Evolutionary conservation across 306 rosid species (phyloP), one percentile per base, ranked within the genome.

Genomic region (Cucurbita moschata): DNA sequence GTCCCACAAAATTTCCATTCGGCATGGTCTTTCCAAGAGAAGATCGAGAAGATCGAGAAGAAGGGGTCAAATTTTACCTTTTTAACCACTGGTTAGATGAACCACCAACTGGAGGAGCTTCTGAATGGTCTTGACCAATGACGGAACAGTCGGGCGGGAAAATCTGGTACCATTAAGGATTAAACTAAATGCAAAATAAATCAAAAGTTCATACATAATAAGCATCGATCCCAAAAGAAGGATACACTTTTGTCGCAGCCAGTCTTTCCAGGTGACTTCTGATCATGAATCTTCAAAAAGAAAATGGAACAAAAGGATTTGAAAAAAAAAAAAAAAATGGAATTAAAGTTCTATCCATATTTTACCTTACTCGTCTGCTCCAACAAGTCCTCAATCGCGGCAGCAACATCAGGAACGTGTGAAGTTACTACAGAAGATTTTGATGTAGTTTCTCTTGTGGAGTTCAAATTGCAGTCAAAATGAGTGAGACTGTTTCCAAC

Each of bases 351-450:
- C 72, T 30, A 80, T 69, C 68, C 77, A 81, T 70, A 74, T 13
- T 67, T 76, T 85, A 94, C 97, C 98, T 90, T 88, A 59, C 88
- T 93, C 54, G 98, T 94, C 83, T 94, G 89, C 90, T 89, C 97
- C 82, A 94, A 76, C 81, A 94, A 85, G 87, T 89, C 96, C 81
- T 94, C 97, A 82, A 94, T 89, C 50, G 97, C 99, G 52, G 97
- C 83, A 78, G 99, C 97, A 18, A 94, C 97, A 87, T 94, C 97
- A 56, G 99, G 99, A 83, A 83, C 95, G 68, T 16, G 84, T 74
- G 61, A 78, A 83, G 72, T 81, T 83, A 67, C 67, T 57, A 6
- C 52, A 70, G 47, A 74, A 74, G 82, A 79, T 69, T 87, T 79
- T 16, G 74, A 55, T 75, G 30, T 47, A 55, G 81, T 83, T 61